Evolutionary conservation across 495 filamentous ascomycete genomes (phyloP).

Genomic region (Neurospora sp.): DNA sequence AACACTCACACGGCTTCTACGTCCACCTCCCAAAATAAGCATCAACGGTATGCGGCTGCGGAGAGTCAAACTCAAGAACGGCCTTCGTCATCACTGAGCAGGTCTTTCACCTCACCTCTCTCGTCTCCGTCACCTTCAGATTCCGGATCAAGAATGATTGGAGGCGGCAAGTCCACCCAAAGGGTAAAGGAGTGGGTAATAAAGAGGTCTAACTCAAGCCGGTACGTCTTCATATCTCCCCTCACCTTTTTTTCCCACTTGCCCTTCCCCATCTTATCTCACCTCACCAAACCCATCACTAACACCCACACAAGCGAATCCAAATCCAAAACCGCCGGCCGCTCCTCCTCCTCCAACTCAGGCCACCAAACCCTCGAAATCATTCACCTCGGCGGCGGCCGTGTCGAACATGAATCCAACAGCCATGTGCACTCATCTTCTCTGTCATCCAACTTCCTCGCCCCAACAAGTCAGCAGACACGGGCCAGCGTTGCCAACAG

Average conservation of each 20-base stretch:
- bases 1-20: not conserved
- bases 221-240: slow-evolving; percentile 4
- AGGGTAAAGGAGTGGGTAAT: slow-evolving; percentile 20
- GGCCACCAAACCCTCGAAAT: slow-evolving; percentile 12
- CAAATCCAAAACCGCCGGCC: not conserved
- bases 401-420: slow-evolving; percentile 6
- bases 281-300: not conserved
- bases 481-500: slow-evolving; percentile 6
- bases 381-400: slow-evolving; percentile 23
- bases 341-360: slow-evolving; percentile 1
- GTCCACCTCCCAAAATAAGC: not conserved
- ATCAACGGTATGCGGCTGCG: not conserved
- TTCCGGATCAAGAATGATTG: not conserved
- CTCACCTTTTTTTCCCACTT: not conserved
- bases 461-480: not conserved
- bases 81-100: not conserved
- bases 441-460: not conserved
- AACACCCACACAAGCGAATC: not conserved
- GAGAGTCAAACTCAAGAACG: not conserved
- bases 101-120: not conserved
- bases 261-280: not conserved
- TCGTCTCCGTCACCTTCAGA: not conserved
- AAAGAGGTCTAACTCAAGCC: slow-evolving; percentile 16
- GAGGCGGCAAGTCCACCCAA: slow-evolving; percentile 10
- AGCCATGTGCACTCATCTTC: not conserved